These are phyloP conservation scores for Tillandsia leiboldiana DNA, from an alignment of 176 grass and related monocot genomes.

Conservation along the genomic window DNA sequence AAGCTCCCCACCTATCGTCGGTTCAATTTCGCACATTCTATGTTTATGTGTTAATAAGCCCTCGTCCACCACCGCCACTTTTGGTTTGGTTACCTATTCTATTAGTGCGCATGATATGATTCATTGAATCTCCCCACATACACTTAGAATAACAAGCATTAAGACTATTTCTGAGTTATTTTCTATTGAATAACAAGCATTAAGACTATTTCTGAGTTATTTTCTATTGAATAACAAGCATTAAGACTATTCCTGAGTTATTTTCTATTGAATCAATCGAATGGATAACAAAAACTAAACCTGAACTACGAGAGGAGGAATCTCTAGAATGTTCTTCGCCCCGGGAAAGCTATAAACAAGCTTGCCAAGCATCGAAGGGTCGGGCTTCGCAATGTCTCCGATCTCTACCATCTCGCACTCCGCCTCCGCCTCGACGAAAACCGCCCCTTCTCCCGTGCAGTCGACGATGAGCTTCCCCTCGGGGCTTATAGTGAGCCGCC, in stretches of 20 bases:
- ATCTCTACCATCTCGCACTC: conserved; percentile 43
- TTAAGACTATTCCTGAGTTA: too few species aligned
- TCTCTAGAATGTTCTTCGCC: conserved; percentile 67
- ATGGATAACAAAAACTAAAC: conserved; percentile 15
- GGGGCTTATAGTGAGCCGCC: conserved; percentile 26
- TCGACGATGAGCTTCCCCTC: conserved; percentile 57
- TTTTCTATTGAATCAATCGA: background rate
- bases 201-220: too few species aligned
- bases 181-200: too few species aligned
- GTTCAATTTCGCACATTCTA: too few species aligned
- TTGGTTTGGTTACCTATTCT: too few species aligned
- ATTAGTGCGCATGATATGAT: too few species aligned
- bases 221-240: background rate
- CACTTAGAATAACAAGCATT: too few species aligned
- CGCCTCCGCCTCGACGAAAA: conserved; percentile 55
- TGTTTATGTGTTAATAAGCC: too few species aligned
- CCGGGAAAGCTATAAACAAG: conserved; percentile 58
- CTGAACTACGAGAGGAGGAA: conserved; percentile 55
- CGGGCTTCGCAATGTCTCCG: conserved; percentile 48
- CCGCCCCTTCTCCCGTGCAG: conserved; percentile 53
- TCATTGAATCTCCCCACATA: too few species aligned
- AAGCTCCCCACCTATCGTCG: too few species aligned
- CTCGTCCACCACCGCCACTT: too few species aligned
- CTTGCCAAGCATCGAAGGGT: conserved; percentile 46
- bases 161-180: too few species aligned